phyloP scores from a whole-genome alignment of 1,139 yeast genomes.

The Blastobotrys petasosporus region DNA sequence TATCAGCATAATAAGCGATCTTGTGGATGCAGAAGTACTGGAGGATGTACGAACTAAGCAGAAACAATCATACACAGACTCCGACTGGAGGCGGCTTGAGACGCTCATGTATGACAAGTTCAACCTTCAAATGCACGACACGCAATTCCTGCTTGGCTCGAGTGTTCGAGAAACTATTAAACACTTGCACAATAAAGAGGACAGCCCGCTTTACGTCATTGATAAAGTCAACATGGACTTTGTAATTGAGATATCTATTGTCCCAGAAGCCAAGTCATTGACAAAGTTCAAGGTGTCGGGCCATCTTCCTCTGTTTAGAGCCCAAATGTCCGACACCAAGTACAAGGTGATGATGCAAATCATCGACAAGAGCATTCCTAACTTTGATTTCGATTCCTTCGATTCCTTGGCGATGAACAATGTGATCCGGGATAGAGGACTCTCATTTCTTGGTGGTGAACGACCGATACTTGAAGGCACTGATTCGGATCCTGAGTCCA shows the following conservation, averaged over 20 bases:
- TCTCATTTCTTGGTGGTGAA: slow-evolving; percentile 10
- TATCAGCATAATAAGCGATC: slow-evolving; percentile 72
- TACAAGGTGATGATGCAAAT: slow-evolving; percentile 81
- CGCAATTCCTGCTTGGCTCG: slow-evolving; percentile 85
- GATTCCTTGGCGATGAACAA: slow-evolving; percentile 17
- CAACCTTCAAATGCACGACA: slow-evolving; percentile 68
- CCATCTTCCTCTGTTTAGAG: slow-evolving; percentile 64
- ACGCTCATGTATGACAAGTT: slow-evolving; percentile 87
- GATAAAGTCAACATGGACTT: slow-evolving; percentile 73
- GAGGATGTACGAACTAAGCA: slow-evolving; percentile 65
- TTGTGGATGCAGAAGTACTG: slow-evolving; percentile 65
- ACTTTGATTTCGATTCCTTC: slow-evolving; percentile 37
- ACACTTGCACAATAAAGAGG: slow-evolving; percentile 33
- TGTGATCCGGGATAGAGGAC: slow-evolving; percentile 7
- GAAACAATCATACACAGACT: slow-evolving; percentile 57
- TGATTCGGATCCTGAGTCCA: neutral
- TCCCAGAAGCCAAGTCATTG: slow-evolving; percentile 71
- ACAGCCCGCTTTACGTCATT: slow-evolving; percentile 51
- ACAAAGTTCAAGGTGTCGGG: slow-evolving; percentile 74
- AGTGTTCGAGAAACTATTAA: slow-evolving; percentile 68
- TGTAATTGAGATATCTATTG: slow-evolving; percentile 70
- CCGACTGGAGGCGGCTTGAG: slow-evolving; percentile 67
- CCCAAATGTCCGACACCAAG: slow-evolving; percentile 80
- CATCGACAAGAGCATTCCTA: slow-evolving; percentile 65
- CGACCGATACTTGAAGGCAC: slow-evolving; percentile 4